phyloP scores from a whole-genome alignment of 257 asterid genomes.

The Pogostemon cablin region DNA sequence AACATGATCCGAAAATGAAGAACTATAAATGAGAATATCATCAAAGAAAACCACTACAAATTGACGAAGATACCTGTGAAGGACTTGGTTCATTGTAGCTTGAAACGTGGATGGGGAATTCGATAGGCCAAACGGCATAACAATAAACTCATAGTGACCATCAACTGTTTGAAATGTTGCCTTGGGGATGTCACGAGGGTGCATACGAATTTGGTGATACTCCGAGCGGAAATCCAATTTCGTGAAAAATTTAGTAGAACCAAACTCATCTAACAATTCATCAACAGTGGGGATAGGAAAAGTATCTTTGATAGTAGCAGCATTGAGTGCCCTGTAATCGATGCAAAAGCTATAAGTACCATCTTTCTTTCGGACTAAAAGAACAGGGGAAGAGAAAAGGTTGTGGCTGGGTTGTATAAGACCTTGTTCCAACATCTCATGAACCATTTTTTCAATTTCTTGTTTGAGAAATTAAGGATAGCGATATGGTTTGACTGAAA shows the following conservation, averaged over 20 bases:
- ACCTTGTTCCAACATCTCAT: not conserved
- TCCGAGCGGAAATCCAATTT: too few species aligned
- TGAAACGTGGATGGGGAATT: not conserved
- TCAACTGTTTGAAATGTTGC: too few species aligned
- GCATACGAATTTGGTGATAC: not conserved
- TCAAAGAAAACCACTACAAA: not conserved
- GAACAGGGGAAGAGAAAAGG: not conserved
- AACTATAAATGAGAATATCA: not conserved
- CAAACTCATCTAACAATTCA: not conserved
- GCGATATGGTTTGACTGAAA: not conserved
- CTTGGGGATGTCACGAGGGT: not conserved
- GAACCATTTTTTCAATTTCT: not conserved
- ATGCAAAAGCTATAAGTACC: too few species aligned
- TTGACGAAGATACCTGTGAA: not conserved
- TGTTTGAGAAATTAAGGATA: not conserved
- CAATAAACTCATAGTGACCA: too few species aligned
- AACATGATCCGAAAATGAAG: not conserved
- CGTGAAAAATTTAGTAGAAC: too few species aligned
- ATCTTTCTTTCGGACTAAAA: too few species aligned
- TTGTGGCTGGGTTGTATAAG: not conserved
- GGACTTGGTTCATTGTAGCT: not conserved
- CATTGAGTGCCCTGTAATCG: not conserved
- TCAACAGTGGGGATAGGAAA: not conserved
- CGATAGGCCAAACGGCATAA: not conserved
- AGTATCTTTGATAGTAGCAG: not conserved